Evolutionary conservation across 805 yeast genomes (phyloP), one percentile per base, ranked within the genome.

Genomic region (Torulaspora gathmanii): DNA sequence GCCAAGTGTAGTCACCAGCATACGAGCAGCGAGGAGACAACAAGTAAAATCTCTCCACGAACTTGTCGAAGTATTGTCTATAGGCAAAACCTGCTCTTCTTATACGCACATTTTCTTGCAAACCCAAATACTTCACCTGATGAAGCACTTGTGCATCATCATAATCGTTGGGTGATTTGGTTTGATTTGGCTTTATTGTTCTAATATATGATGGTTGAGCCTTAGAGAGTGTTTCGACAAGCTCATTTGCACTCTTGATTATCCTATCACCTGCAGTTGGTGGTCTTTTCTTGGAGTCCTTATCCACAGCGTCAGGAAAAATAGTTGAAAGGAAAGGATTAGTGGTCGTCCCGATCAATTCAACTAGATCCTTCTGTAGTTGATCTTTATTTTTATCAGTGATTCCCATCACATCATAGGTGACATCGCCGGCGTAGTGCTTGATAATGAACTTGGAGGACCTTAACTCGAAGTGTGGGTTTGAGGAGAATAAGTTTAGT

Each of bases 71-170:
- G 0, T 96, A 86, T 54, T 95, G 95, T 69, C 99, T 83, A 61
- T 90, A 93, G 1, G 99, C 99, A 67, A 93, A 93, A 38, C 99
- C 99, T 0, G 99, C 98, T 72, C 99, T 84, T 74, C 99, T 81
- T 55, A 93, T 93, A 52, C 98, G 79, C 40, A 93, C 98, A 66
- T 93, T 93, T 67, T 93, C 99, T 61, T 93, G 93, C 66, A 93
- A 73, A 63, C 99, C 99, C 54, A 93, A 74, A 66, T 93, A 93
- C 61, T 93, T 93, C 54, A 93, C 83, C 70, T 93, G 99, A 67
- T 93, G 99, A 54, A 93, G 72, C 6, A 93, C 99, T 53, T 89
- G 95, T 44, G 78, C 80, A 45, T 80, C 81, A 60, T 90, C 95
- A 63, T 86, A 93, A 57, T 91, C 98, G 31, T 81, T 71, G 12